Conservation (phyloP, 2,329 filamentous ascomycete species). For the Nannizzia gypsea region DNA sequence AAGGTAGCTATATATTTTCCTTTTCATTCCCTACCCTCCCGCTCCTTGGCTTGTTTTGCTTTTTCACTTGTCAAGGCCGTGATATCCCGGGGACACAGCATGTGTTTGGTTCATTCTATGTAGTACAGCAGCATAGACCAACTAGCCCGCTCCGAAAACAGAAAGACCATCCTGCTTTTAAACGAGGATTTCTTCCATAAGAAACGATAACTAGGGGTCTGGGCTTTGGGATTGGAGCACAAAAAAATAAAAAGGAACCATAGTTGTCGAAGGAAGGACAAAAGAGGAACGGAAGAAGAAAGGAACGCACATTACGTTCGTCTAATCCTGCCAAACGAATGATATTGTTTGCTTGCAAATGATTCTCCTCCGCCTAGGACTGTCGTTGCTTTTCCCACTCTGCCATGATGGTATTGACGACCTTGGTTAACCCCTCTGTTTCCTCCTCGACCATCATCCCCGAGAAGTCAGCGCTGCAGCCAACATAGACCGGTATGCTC, state of each 20-base stretch:
- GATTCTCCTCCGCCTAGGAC: neutral
- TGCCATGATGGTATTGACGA: conserved; percentile 57
- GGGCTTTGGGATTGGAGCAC: neutral
- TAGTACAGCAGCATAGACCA: neutral
- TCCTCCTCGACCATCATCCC: conserved; percentile 84
- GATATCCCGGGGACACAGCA: neutral
- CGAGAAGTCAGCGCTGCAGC: conserved; percentile 71
- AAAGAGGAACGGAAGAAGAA: neutral
- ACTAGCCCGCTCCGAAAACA: neutral
- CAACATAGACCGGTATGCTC: conserved; percentile 71
- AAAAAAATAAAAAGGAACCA: neutral
- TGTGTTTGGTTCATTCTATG: neutral
- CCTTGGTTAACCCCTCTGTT: conserved; percentile 70
- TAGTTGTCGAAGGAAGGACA: neutral
- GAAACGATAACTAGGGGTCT: neutral
- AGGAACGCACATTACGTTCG: neutral
- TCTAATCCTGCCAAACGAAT: neutral
- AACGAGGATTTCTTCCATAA: neutral
- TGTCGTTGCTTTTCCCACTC: conserved; percentile 27
- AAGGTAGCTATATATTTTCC: neutral
- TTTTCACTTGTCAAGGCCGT: neutral
- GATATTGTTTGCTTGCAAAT: neutral
- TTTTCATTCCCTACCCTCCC: neutral
- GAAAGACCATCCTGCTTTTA: neutral
- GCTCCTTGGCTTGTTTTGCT: neutral